Evolutionary conservation across 768 basidiomycete species (phyloP).

Genomic region (Lactifluus volemus): DNA sequence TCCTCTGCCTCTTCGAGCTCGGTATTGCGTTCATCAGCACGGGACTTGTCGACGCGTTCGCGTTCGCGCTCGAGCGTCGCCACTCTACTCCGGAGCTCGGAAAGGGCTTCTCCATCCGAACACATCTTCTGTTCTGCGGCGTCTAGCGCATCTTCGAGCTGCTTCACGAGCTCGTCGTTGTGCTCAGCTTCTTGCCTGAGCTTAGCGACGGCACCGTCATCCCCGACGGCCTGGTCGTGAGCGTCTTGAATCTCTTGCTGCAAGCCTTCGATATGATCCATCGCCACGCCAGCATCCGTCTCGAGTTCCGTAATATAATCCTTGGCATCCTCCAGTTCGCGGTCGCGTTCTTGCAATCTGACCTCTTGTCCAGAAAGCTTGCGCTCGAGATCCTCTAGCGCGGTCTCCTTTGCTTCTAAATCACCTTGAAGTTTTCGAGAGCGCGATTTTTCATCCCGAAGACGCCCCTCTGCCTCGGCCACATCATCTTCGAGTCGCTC

Average conservation of each 20-base stretch:
- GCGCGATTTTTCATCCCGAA: conserved; percentile 44
- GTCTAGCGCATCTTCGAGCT: conserved; percentile 70
- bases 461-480: conserved; percentile 39
- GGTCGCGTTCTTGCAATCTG: conserved; percentile 20
- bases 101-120: conserved; percentile 47
- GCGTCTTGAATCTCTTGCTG: conserved; percentile 44
- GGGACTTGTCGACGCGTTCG: conserved; percentile 30
- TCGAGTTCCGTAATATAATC: conserved; percentile 52
- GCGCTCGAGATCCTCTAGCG: conserved; percentile 21
- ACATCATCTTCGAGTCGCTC: conserved; percentile 56
- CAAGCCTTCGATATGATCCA: conserved; percentile 46
- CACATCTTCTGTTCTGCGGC: conserved; percentile 65
- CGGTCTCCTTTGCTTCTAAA: conserved; percentile 28
- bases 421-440: conserved; percentile 33
- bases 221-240: conserved; percentile 36
- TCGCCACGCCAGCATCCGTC: conserved; percentile 43
- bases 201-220: conserved; percentile 28
- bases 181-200: conserved; percentile 38
- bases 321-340: conserved; percentile 35
- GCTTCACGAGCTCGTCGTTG: conserved; percentile 46
- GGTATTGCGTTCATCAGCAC: conserved; percentile 22
- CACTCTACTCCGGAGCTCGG: conserved; percentile 43
- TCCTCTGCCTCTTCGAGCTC: conserved; percentile 31
- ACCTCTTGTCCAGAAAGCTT: conserved; percentile 17
- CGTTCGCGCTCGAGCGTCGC: conserved; percentile 49